Evolutionary conservation across 306 rosid genomes (phyloP), one percentile per base, ranked within the genome.

Genomic region (Cucumis hystrix): DNA sequence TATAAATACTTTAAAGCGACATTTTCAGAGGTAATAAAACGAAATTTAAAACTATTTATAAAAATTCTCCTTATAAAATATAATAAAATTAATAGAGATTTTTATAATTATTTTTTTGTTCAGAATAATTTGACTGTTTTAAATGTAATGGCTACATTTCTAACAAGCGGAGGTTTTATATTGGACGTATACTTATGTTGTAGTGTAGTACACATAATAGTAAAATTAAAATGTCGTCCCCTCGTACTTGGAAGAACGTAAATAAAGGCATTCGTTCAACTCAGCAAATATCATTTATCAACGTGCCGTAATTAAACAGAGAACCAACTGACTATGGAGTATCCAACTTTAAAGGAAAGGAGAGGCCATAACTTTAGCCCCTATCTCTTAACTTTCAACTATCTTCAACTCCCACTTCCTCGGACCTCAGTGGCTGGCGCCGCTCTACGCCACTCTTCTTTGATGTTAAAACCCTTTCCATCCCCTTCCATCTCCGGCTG

Each of bases 391-490:
- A 63, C 20, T 33, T n/a, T 3, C 15, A 41, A 40, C 54, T 39
- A 40, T 67, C 30, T 71, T 63, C 76, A 49, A 73, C 63, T 54
- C 17, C 28, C 77, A 54, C 8, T 73, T 54, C 18, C 62, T 73
- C 77, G 60, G 76, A 51, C 23, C 43, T 73, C 77, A 73, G 45
- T 73, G 63, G 63, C 77, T 54, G 8, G 12, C 62, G 77, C 77
- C 77, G 23, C 56, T 18, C 41, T 45, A 41, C 40, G 12, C 21
- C 40, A 16, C 16, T 18, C 28, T 30, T 73, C 63, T 52, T 73
- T 73, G 33, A 51, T 71, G 76, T 71, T 71, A 49, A 51, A 25
- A 71, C 9, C 16, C 60, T 6, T 39, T 6, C 23, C 41, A 10
- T 59, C 40, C 79, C 21, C 52, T 35, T 74, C 78, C 66, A 33